phyloP scores from a whole-genome alignment of 441 rosid genomes.

The Adansonia gregorii region DNA sequence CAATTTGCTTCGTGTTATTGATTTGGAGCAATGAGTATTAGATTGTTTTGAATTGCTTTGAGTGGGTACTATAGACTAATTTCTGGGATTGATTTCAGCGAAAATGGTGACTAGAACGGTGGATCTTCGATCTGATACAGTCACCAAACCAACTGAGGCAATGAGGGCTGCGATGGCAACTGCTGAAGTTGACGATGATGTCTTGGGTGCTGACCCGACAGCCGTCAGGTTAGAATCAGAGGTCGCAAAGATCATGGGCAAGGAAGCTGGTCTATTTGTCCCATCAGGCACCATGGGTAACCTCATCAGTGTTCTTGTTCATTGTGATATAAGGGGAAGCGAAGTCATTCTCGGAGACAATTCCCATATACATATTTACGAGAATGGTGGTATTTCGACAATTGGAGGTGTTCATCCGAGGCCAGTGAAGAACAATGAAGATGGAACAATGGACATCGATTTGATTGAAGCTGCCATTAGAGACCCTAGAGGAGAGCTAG shows the following conservation, averaged over 20 bases:
- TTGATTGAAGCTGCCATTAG: conserved; percentile 80
- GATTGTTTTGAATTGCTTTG: not conserved
- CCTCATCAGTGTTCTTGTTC: conserved; percentile 88
- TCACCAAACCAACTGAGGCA: conserved; percentile 81
- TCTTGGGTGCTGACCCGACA: conserved; percentile 71
- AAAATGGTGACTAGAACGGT: conserved; percentile 69
- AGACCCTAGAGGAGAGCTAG: conserved; percentile 68
- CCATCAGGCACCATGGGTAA: conserved; percentile 98
- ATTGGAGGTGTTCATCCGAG: conserved; percentile 94
- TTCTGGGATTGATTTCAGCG: conserved; percentile 28
- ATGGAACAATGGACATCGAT: conserved; percentile 81
- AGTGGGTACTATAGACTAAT: not conserved
- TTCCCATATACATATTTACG: conserved; percentile 80
- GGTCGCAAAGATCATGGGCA: conserved; percentile 70
- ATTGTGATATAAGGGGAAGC: conserved; percentile 85
- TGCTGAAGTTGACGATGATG: conserved; percentile 96
- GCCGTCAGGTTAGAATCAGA: conserved; percentile 68
- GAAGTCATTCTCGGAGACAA: conserved; percentile 91
- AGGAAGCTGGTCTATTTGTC: conserved; percentile 87
- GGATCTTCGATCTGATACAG: conserved; percentile 94
- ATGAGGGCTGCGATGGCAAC: conserved; percentile 90
- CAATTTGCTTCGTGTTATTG: not conserved
- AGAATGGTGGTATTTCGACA: conserved; percentile 86
- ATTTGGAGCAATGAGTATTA: not conserved
- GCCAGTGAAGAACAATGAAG: conserved; percentile 71